These are phyloP conservation scores for Aspergillus baeticus DNA, from an alignment of 495 filamentous ascomycete genomes.

Conservation along the genomic window DNA sequence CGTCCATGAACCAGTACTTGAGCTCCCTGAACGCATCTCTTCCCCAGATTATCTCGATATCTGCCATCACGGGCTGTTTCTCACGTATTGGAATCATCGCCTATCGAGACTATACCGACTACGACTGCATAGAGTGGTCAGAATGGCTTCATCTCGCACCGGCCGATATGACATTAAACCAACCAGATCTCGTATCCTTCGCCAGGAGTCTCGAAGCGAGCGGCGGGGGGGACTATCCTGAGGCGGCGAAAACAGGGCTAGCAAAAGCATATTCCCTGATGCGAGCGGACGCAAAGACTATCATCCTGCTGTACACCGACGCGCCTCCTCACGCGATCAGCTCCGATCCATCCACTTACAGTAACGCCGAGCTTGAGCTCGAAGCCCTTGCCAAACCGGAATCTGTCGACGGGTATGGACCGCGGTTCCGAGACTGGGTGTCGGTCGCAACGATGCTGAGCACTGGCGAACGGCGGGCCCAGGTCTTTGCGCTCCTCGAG, in stretches of 20 bases:
- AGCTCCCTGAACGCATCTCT: slow-evolving; percentile 37
- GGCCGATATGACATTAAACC: not conserved
- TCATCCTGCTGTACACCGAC: slow-evolving; percentile 48
- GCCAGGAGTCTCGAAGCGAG: slow-evolving; percentile 4
- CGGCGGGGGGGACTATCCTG: slow-evolving; percentile 37
- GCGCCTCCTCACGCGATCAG: slow-evolving; percentile 38
- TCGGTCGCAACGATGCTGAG: slow-evolving; percentile 27
- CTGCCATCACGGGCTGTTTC: slow-evolving; percentile 43
- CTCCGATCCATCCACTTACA: not conserved
- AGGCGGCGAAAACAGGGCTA: slow-evolving; percentile 45
- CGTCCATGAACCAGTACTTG: slow-evolving; percentile 41
- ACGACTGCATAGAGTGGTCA: slow-evolving; percentile 36
- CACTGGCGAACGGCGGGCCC: slow-evolving; percentile 30
- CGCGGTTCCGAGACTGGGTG: slow-evolving; percentile 40
- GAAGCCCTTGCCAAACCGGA: slow-evolving; percentile 14
- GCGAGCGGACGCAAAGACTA: slow-evolving; percentile 41
- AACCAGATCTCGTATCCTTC: slow-evolving; percentile 14
- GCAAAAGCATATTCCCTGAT: slow-evolving; percentile 42
- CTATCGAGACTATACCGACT: slow-evolving; percentile 43
- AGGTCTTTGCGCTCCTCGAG: slow-evolving; percentile 35
- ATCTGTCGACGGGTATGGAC: slow-evolving; percentile 28
- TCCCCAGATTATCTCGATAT: slow-evolving; percentile 44
- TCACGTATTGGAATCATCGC: slow-evolving; percentile 41
- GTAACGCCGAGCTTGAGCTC: not conserved
- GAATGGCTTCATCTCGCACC: slow-evolving; percentile 33